Evolutionary conservation across 2,329 filamentous ascomycete species (phyloP).

Genomic region (Colletotrichum orchidophilum): DNA sequence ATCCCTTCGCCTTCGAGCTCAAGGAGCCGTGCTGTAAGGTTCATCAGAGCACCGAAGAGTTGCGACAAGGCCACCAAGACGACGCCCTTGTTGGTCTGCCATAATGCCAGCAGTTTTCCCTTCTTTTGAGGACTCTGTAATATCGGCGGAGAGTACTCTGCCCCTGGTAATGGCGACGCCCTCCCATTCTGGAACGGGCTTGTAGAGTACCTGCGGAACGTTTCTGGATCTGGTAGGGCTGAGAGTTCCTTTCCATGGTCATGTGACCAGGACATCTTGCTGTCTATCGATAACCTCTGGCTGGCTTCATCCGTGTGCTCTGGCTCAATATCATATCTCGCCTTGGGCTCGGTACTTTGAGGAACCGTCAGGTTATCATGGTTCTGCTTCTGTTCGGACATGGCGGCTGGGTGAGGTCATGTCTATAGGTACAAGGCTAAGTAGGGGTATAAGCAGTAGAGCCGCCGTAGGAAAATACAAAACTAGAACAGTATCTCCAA

Average conservation of each 20-base stretch:
- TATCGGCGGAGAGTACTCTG: constrained; percentile 36
- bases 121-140: constrained; percentile 22
- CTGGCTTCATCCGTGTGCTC: constrained; percentile 38
- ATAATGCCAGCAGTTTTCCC: constrained; percentile 54
- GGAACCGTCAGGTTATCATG: constrained; percentile 35
- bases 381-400: constrained; percentile 35
- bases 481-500: background rate
- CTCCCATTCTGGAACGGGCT: constrained; percentile 47
- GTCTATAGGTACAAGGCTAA: background rate
- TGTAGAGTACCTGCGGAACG: constrained; percentile 50
- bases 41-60: constrained; percentile 87
- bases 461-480: background rate
- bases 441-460: background rate
- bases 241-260: constrained; percentile 32
- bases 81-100: constrained; percentile 74
- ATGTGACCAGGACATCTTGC: constrained; percentile 36
- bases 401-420: constrained; percentile 23
- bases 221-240: constrained; percentile 42
- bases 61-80: constrained; percentile 79
- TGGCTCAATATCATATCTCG: constrained; percentile 36
- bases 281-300: constrained; percentile 39
- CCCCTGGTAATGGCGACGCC: constrained; percentile 36
- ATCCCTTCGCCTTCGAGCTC: constrained; percentile 77
- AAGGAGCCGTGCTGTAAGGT: constrained; percentile 79
- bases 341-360: constrained; percentile 37